phyloP scores from a whole-genome alignment of 345 rosid species.

The Acer negundo region DNA sequence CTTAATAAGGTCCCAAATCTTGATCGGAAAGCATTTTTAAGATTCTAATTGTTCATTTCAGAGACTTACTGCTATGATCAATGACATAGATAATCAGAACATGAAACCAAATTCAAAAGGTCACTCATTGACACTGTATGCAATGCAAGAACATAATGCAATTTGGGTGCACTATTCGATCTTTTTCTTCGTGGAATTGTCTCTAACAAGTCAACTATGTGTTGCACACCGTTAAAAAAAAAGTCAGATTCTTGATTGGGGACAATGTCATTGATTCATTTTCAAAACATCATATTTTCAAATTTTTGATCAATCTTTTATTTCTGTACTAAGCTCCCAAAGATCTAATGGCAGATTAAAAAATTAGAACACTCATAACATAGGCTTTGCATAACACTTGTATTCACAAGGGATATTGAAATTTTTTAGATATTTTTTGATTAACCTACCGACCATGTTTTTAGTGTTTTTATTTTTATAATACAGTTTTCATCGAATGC shows the following conservation, averaged over 20 bases:
- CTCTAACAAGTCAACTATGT: not conserved
- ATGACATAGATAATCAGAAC: too few relatives aligned
- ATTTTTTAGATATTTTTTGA: too few relatives aligned
- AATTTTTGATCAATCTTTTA: not conserved
- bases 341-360: too few relatives aligned
- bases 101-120: not conserved
- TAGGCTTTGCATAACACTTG: not conserved
- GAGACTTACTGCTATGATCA: too few relatives aligned
- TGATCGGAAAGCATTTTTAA: too few relatives aligned
- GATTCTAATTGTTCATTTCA: not conserved
- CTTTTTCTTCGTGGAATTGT: not conserved
- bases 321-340: too few relatives aligned
- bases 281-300: not conserved
- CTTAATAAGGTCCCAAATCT: not conserved
- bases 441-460: too few relatives aligned
- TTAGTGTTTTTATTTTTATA: too few relatives aligned
- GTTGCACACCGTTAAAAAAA: not conserved
- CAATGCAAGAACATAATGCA: not conserved
- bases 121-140: not conserved
- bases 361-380: not conserved
- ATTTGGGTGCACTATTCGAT: not conserved
- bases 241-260: not conserved
- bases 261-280: conserved; percentile 13
- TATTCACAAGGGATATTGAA: not conserved
- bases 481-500: too few relatives aligned